Evolutionary conservation across 257 asterid genomes (phyloP).

Genomic region (Primulina eburnea): DNA sequence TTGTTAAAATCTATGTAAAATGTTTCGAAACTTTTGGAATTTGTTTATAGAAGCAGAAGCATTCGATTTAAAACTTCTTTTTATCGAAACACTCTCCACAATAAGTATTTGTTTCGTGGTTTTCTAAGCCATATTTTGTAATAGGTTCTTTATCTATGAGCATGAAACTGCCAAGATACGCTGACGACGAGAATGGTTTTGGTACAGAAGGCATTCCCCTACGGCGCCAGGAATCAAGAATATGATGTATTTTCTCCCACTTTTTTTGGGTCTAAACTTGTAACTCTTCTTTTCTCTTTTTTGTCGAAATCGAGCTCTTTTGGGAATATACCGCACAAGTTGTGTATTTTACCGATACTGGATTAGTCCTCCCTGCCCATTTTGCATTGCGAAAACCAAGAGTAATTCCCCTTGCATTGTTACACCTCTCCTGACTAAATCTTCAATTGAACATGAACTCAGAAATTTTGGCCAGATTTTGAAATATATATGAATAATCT

Average conservation of each 20-base stretch:
- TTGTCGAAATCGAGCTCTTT: constrained; percentile 20
- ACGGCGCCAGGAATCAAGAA: constrained; percentile 72
- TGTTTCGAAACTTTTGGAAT: not conserved
- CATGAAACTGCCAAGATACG: constrained; percentile 47
- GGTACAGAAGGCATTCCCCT: constrained; percentile 80
- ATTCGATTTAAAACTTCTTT: no score
- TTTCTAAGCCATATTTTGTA: constrained; percentile 7
- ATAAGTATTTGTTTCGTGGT: not conserved
- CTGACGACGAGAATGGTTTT: constrained; percentile 59
- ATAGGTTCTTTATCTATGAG: constrained; percentile 43
- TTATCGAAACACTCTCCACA: not conserved
- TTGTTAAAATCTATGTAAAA: not conserved
- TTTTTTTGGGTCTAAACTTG: constrained; percentile 11
- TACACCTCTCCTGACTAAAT: no score
- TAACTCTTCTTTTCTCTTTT: constrained; percentile 2
- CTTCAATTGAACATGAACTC: no score
- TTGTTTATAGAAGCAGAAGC: not conserved
- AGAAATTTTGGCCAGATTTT: no score
- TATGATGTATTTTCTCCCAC: constrained; percentile 28
- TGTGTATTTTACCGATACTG: not conserved
- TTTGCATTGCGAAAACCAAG: not conserved
- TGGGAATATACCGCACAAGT: not conserved
- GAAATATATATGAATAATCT: no score
- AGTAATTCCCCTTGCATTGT: not conserved
- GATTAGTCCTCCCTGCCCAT: not conserved